Evolutionary conservation across 139 green algal genomes (phyloP), one percentile per base, ranked within the genome.

Genomic region (Zygnema cylindricum): DNA sequence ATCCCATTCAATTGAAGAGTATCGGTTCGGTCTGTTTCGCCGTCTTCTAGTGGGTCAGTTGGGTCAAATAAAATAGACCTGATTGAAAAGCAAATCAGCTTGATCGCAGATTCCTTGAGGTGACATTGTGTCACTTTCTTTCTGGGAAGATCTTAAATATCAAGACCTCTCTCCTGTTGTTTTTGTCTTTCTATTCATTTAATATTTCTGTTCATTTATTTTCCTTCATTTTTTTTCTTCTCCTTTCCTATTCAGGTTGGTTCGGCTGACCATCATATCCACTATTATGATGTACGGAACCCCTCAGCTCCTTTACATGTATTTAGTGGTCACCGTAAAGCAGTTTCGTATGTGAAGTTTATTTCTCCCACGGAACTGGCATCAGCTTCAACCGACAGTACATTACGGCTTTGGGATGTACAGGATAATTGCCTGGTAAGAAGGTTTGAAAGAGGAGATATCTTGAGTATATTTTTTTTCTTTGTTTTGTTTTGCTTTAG

Each of bases 361-460:
- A 73, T 95, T n/a, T 79, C 55, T n/a, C 38, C 38, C 11, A 85
- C 39, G 1, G 89, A 96, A 86, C 88, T 99, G 16, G 95, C 97
- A 0, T 95, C 94, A 0, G 95, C 97, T 0, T 98, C 96, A 7
- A 98, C 96, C 23, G 97, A 99, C 92, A 95, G 91, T 81, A 97
- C 95, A 0, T 43, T 94, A 40, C 36, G 82, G 77, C 84, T 92
- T 22, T 92, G 89, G 89, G 89, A 92, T 41, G 89, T 92, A 55
- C 32, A 84, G 3, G 35, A 87, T 0, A 91, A 90, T 57, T 83
- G 39, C n/a, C 30, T 82, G 84, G 85, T 91, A 57, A 90, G 85
- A 42, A 79, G 11, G 11, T 16, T 79, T 3, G 49, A 7, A 63
- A n/a, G n/a, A n/a, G n/a, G n/a, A n/a, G n/a, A n/a, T n/a, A 35